A percentile compares a stretch with the other conserved stretches of the same genome.
Conservation (phyloP, 768 basidiomycete species). For the Clavaria fumosa region DNA sequence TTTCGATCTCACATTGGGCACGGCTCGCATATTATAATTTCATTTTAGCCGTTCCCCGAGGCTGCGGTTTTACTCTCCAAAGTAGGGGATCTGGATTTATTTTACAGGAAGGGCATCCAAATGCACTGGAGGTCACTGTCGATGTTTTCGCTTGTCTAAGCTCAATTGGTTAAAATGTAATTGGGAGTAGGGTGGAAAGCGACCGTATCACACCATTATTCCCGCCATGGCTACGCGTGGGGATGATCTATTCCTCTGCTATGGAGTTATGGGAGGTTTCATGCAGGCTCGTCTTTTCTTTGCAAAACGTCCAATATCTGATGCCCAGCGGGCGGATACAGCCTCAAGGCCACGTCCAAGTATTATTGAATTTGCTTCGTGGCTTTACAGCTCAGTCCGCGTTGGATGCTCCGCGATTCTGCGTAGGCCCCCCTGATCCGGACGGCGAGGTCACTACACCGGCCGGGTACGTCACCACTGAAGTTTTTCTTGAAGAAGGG, state of each 20-base stretch:
- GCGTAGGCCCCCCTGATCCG: conserved; percentile 59
- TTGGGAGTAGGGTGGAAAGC: conserved; percentile 51
- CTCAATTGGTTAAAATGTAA: background rate
- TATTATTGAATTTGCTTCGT: conserved; percentile 76
- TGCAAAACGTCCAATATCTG: no score
- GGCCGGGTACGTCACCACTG: conserved; percentile 62
- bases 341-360: conserved; percentile 95
- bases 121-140: conserved; percentile 48
- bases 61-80: conserved; percentile 93
- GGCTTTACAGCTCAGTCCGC: conserved; percentile 82
- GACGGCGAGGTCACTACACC: conserved; percentile 28
- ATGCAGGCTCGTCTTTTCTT: conserved; percentile 44
- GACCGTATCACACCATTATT: conserved; percentile 86
- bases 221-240: conserved; percentile 71
- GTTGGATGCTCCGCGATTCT: conserved; percentile 90
- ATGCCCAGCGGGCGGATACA: no score
- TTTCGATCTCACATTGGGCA: no score
- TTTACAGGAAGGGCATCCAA: conserved; percentile 69
- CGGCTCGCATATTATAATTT: background rate
- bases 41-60: conserved; percentile 66
- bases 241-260: conserved; percentile 74
- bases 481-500: conserved; percentile 82
- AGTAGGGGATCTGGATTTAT: conserved; percentile 83
- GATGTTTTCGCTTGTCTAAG: background rate
- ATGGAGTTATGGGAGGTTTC: conserved; percentile 85